Evolutionary conservation across 1,284 basidiomycete species (phyloP), one percentile per base, ranked within the genome.

Genomic region (Phellinidium pouzarii): DNA sequence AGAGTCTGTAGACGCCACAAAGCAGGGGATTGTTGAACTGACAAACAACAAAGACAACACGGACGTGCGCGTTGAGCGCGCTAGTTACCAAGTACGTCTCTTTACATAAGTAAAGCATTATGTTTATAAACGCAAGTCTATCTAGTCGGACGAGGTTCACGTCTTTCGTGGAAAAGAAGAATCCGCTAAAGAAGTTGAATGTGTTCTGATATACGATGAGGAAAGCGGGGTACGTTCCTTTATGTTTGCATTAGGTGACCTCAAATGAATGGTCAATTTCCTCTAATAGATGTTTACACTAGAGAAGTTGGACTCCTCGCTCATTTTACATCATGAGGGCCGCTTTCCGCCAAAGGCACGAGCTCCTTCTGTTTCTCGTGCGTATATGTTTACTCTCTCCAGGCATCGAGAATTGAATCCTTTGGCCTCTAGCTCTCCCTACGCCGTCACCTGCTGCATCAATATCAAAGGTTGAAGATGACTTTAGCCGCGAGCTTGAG

Each of bases 141-240:
- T 42, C 12, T 58, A 80, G 78, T 60, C 71, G n/a, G 77, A 72
- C 19, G 83, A 84, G 51, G 72, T 66, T n/a, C 72, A 78, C 59
- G 61, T 75, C 29, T 89, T 82, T 59, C 68, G 65, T 36, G 86
- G 86, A 6, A 61, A 63, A 7, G 82, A 84, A 60, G 69, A 69
- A 4, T 65, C 74, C 1, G 73, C 80, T 3, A 84, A 79, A 61
- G 83, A 87, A 42, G 73, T 73, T 58, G 85, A 88, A 44, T 90
- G 87, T 58, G 77, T 89, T 5, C 68, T 90, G 44, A 82, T 89
- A 44, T 88, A 80, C 61, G 86, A 90, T 61, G 84, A 86, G 60
- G 80, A 79, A 50, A 71, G 75, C 45, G 77, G 77, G 54, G 86
- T 86, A 60, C 62, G 80, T 71, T 31, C 43, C 19, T 53, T 11